Evolutionary conservation across 2,329 filamentous ascomycete genomes (phyloP).

Genomic region (Fusarium sp.): DNA sequence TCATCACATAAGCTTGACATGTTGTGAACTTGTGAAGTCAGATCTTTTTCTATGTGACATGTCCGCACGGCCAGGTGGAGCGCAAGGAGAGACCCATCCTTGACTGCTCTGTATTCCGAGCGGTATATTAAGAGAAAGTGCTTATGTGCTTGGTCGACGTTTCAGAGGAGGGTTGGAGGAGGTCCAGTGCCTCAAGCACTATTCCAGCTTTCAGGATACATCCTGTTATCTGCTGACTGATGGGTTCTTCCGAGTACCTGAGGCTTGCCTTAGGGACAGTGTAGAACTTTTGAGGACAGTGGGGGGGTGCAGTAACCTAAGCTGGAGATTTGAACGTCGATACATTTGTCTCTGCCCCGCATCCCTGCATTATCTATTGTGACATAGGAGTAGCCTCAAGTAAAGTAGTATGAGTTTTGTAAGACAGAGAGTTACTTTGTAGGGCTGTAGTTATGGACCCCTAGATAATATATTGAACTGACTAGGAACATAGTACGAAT

Average conservation of each 20-base stretch:
- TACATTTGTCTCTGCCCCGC: conserved; percentile 46
- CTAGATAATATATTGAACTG: too few relatives aligned
- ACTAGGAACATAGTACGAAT: not conserved
- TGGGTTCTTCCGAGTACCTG: conserved; percentile 5
- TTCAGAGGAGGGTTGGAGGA: conserved; percentile 40
- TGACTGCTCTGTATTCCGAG: conserved; percentile 80
- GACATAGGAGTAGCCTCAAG: not conserved
- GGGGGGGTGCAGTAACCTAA: conserved; percentile 42
- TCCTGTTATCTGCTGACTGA: conserved; percentile 49
- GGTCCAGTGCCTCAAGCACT: conserved; percentile 42
- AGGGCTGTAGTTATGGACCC: not conserved
- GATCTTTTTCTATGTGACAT: conserved; percentile 6
- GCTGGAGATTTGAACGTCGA: conserved; percentile 52
- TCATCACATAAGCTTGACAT: not conserved
- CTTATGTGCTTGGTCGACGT: conserved; percentile 34
- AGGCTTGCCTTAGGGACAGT: conserved; percentile 4
- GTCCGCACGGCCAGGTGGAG: conserved; percentile 77
- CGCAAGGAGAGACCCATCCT: conserved; percentile 78
- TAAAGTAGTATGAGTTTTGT: not conserved
- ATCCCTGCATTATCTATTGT: not conserved
- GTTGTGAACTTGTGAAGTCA: not conserved
- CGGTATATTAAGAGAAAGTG: conserved; percentile 63
- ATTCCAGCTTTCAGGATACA: conserved; percentile 51
- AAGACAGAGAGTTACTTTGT: not conserved
- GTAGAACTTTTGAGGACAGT: conserved; percentile 14